Conservation (phyloP, 75 land plant genomes). For the Selaginella tamariscina region DNA sequence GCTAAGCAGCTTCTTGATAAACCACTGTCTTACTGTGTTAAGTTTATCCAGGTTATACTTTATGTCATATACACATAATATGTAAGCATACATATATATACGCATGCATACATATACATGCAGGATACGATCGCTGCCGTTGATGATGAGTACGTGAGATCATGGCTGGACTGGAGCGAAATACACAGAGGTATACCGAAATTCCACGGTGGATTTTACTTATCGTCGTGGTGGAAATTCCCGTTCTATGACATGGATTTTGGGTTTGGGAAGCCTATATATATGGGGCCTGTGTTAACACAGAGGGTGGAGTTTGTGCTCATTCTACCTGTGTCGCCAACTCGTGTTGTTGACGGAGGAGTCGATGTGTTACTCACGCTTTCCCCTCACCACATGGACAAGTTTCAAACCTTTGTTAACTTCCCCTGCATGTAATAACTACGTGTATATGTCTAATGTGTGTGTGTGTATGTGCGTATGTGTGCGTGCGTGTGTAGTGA, state of each 20-base stretch:
- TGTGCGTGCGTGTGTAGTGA: too few species aligned
- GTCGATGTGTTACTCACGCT: not conserved
- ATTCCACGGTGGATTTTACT: not conserved
- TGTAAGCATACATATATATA: too few species aligned
- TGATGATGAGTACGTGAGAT: not conserved
- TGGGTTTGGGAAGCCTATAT: slow-evolving; percentile 50
- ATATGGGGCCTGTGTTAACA: slow-evolving; percentile 42
- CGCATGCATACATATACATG: too few species aligned
- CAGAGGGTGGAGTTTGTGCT: slow-evolving; percentile 48
- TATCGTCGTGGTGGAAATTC: slow-evolving; percentile 57
- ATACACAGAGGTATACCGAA: not conserved
- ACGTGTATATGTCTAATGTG: too few species aligned
- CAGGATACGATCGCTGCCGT: not conserved
- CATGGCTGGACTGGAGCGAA: slow-evolving; percentile 1
- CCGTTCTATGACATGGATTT: slow-evolving; percentile 46
- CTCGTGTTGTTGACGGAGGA: not conserved
- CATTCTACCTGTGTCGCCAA: slow-evolving; percentile 26
- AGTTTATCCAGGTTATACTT: slow-evolving; percentile 16
- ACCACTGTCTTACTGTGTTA: slow-evolving; percentile 2
- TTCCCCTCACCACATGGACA: not conserved
- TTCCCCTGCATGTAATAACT: not conserved
- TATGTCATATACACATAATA: too few species aligned
- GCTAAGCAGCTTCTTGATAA: not conserved
- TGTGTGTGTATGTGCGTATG: too few species aligned
- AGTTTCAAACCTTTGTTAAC: not conserved